These are phyloP conservation scores for Balansia obtecta DNA, from an alignment of 2,329 filamentous ascomycete species.

Conservation along the genomic window DNA sequence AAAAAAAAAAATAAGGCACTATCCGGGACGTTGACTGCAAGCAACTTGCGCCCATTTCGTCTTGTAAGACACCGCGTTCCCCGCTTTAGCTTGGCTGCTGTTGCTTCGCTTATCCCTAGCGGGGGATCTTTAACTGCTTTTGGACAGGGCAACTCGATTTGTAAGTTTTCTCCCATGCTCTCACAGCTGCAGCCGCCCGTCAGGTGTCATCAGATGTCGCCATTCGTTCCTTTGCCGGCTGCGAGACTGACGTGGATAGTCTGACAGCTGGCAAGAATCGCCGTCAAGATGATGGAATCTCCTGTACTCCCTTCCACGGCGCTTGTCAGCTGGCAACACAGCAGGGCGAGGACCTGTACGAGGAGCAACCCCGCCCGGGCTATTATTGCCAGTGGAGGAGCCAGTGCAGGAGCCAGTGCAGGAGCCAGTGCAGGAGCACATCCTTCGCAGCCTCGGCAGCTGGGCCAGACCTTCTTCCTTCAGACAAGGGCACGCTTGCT, in stretches of 20 bases:
- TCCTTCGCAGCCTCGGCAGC: neutral
- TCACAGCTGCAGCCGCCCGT: neutral
- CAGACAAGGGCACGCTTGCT: neutral
- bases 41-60: neutral
- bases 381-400: neutral
- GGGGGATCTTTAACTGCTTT: neutral
- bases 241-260: neutral
- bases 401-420: neutral
- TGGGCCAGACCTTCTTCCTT: neutral
- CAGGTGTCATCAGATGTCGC: neutral
- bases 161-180: neutral
- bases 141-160: neutral
- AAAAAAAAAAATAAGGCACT: neutral
- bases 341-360: neutral
- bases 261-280: conserved; percentile 1
- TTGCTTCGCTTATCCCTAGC: neutral
- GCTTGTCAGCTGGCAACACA: neutral
- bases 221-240: neutral
- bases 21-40: neutral
- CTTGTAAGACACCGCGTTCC: neutral
- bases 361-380: neutral
- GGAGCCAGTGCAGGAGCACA: conserved; percentile 1
- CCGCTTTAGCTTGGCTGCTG: neutral
- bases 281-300: conserved; percentile 15
- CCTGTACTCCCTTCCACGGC: conserved; percentile 15